Base-by-base conservation (phyloP, 2,329 filamentous ascomycete genomes). In the Fragosphaeria purpurea region DNA sequence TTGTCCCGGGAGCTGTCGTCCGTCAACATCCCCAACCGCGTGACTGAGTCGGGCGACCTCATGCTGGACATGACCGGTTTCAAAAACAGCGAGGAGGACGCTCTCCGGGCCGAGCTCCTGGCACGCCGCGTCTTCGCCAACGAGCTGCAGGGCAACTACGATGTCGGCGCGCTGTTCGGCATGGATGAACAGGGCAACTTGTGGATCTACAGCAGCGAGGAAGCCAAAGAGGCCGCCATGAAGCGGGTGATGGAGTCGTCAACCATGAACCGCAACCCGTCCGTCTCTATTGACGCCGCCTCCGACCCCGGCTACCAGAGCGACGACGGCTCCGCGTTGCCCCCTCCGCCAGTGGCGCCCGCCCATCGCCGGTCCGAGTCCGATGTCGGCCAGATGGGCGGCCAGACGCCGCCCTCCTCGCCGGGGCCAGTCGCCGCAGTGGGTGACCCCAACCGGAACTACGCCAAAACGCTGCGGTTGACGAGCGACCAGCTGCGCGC, bases 161-260 rank as follows among this genome's bases (percentile, higher is more conserved):
- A 98, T 63, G 95, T 98, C 59, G 93, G 93, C 6, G 85, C 91
- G 2, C 75, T 98, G 34, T 95, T 98, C 59, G 93, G 90, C 10
- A 91, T 93, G 43, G 93, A 98, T 62, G 89, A 95, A 62, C 82
- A 93, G 53, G 93, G 93, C 6, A 98, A 98, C 61, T 75, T 98
- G n/a, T 97, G 93, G 91, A 97, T 98, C 58, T 98, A 98, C 70
- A 93, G 89, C 68, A 97, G 90, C 60, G 90, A 97, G 65, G 90
- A 95, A 62, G 89, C 93, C 31, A 97, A 96, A 63, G 85, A 93
- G 60, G 85, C 86, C 6, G 91, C 91, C 35, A 84, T 84, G 70
- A 83, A 85, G 63, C 77, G 71, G 58, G 77, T 76, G 1, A 73
- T 77, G 54, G 75, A 78, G 50, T 69, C 72, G 7, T 70, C 74